A percentile compares a stretch with the other conserved stretches of the same genome.
These are phyloP conservation scores for Termitomyces sp. DNA, from an alignment of 768 basidiomycete species.

Conservation along the genomic window DNA sequence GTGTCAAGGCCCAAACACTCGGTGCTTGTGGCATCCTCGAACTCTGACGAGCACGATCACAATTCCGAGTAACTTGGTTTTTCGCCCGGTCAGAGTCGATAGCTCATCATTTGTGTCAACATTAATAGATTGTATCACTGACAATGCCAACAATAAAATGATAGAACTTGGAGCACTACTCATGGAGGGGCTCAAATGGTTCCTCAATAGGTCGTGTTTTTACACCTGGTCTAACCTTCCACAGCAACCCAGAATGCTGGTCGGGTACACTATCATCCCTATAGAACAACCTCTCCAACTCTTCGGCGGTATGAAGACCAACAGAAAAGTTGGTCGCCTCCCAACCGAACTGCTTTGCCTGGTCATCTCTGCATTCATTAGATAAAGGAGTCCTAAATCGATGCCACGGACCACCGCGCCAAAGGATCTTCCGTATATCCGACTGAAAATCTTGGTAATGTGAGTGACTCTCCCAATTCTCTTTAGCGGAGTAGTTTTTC, in stretches of 20 bases:
- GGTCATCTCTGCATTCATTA: not conserved
- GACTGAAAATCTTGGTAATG: not conserved
- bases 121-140: too few relatives aligned
- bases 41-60: too few relatives aligned
- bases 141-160: too few relatives aligned
- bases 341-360: not conserved
- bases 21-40: too few relatives aligned
- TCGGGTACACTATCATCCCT: not conserved
- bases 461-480: not conserved
- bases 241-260: not conserved
- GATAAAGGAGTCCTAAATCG: not conserved
- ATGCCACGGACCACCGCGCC: not conserved
- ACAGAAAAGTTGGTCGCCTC: not conserved
- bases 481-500: not conserved
- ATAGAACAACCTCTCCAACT: not conserved
- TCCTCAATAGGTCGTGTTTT: not conserved
- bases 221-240: not conserved
- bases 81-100: too few relatives aligned
- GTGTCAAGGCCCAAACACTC: too few relatives aligned
- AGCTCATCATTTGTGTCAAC: too few relatives aligned
- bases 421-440: not conserved
- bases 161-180: too few relatives aligned
- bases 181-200: too few relatives aligned
- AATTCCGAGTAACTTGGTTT: too few relatives aligned
- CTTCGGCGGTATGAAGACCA: not conserved